Evolutionary conservation across 2,329 filamentous ascomycete species (phyloP), one percentile per base, ranked within the genome.

Genomic region (Fonsecaea pedrosoi): DNA sequence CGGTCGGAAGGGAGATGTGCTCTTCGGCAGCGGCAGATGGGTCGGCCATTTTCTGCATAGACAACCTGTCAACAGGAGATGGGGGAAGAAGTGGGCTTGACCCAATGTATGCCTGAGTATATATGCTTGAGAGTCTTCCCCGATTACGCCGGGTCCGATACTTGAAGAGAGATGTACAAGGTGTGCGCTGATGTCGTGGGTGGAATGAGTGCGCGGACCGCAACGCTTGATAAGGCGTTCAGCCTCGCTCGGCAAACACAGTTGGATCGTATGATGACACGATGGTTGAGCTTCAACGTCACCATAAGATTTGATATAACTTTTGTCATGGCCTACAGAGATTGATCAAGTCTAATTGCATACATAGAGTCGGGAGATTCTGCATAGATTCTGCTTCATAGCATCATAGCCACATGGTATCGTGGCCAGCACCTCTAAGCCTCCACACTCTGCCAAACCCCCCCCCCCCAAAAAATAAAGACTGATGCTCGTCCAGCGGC

Each of bases 1-100:
- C 66, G 10, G 66, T 65, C 7, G 66, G 66, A n/a, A 68, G 62
- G 12, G 25, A 25, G 30, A 55, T 45, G 25, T 37, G 54, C 34
- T 65, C 58, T 40, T 60, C 60, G 30, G 37, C 37, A 34, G 13
- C 25, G 10, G 38, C 25, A 30, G 35, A 8, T 48, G 54, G 30
- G 54, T 54, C 64, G 13, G 32, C 60, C 64, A 66, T 66, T 5
- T 48, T 25, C 45, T 25, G 9, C 4, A 0, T 45, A 8, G 18
- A 38, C 13, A 10, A 38, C n/a, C 40, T 13, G 37, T n/a, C 21
- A 45, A 15, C 40, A 18, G n/a, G 40, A 45, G 40, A 18, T 18
- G 7, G 10, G 37, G 40, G 18, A 12, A 50, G 45, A 21, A 6
- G 10, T 21, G 45, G n/a, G 8, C 5, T 50, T 42, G 40, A 9